These are phyloP conservation scores for Mucor mucedo DNA, from an alignment of 371 early-diverging fungal species.

Conservation along the genomic window DNA sequence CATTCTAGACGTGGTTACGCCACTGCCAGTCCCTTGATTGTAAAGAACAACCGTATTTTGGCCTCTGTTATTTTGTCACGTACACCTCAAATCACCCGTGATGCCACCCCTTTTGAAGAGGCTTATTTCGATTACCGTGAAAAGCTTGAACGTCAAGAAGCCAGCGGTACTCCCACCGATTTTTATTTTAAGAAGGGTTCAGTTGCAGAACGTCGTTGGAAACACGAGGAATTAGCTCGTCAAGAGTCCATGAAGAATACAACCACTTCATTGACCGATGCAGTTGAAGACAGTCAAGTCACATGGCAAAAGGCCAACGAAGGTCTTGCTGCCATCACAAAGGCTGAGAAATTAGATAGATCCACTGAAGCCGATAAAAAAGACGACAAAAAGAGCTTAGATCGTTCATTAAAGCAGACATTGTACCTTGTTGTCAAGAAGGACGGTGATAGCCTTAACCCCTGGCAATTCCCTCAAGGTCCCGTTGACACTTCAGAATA, in stretches of 20 bases:
- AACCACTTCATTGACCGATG: slow-evolving; percentile 37
- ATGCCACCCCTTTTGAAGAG: slow-evolving; percentile 72
- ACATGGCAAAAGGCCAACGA: slow-evolving; percentile 52
- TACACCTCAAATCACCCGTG: slow-evolving; percentile 79
- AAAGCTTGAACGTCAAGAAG: slow-evolving; percentile 65
- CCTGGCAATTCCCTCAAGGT: slow-evolving; percentile 85
- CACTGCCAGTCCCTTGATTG: slow-evolving; percentile 31
- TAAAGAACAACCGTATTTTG: slow-evolving; percentile 54
- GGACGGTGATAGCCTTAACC: slow-evolving; percentile 46
- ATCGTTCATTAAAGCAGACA: slow-evolving; percentile 71
- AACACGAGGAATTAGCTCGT: slow-evolving; percentile 59
- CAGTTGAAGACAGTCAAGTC: slow-evolving; percentile 34
- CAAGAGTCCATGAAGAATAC: slow-evolving; percentile 44
- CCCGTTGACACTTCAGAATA: slow-evolving; percentile 68
- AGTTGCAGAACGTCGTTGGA: slow-evolving; percentile 76
- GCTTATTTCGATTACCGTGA: slow-evolving; percentile 81
- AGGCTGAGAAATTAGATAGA: slow-evolving; percentile 56
- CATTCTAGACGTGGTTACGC: slow-evolving; percentile 27
- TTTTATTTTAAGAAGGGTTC: slow-evolving; percentile 93
- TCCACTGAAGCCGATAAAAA: slow-evolving; percentile 70
- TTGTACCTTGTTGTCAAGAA: slow-evolving; percentile 80
- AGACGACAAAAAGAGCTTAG: slow-evolving; percentile 73
- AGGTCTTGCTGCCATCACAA: slow-evolving; percentile 41
- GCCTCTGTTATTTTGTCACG: slow-evolving; percentile 82
- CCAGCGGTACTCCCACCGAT: slow-evolving; percentile 74